A percentile compares a stretch with the other conserved stretches of the same genome.
phyloP scores from a whole-genome alignment of 2,329 filamentous ascomycete species.

The Tetracladium maxilliforme region DNA sequence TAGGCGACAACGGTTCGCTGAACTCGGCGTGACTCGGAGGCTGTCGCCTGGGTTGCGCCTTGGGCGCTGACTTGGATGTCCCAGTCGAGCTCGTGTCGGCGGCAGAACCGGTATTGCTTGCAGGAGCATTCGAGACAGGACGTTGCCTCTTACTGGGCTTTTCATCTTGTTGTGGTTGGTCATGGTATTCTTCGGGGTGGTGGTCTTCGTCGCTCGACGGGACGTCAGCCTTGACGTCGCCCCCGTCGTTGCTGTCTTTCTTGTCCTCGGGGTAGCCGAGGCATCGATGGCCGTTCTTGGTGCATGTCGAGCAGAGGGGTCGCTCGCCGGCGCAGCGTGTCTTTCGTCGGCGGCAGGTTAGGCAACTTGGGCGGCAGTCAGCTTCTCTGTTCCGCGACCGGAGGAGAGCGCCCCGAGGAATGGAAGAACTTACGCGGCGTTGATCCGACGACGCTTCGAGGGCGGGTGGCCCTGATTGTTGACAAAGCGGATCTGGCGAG shows the following conservation, averaged over 20 bases:
- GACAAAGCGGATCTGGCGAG: slow-evolving; percentile 61
- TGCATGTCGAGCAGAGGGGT: slow-evolving; percentile 57
- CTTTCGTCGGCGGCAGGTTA: slow-evolving; percentile 63
- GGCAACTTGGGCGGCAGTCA: slow-evolving; percentile 31
- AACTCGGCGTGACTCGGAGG: too few relatives aligned
- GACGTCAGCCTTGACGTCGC: slow-evolving; percentile 3
- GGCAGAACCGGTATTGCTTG: too few relatives aligned
- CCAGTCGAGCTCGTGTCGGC: too few relatives aligned
- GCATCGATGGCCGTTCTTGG: slow-evolving; percentile 55
- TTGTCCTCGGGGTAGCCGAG: slow-evolving; percentile 46
- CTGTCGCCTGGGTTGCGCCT: too few relatives aligned
- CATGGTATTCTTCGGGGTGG: too few relatives aligned
- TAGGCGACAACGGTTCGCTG: too few relatives aligned
- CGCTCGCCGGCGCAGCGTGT: slow-evolving; percentile 63
- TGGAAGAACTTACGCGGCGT: slow-evolving; percentile 49
- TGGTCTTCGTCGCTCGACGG: too few relatives aligned
- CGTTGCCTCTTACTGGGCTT: too few relatives aligned
- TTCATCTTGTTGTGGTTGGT: too few relatives aligned
- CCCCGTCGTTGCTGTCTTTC: neutral
- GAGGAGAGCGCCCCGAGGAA: slow-evolving; percentile 6
- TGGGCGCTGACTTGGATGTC: too few relatives aligned
- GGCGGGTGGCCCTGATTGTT: slow-evolving; percentile 71
- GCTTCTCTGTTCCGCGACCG: slow-evolving; percentile 1
- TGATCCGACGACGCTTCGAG: slow-evolving; percentile 64
- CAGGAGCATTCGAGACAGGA: too few relatives aligned